Percentiles rank a stretch among this genome's conserved stretches.
phyloP scores from a whole-genome alignment of 2,329 filamentous ascomycete genomes.

The Dothistroma pini region DNA sequence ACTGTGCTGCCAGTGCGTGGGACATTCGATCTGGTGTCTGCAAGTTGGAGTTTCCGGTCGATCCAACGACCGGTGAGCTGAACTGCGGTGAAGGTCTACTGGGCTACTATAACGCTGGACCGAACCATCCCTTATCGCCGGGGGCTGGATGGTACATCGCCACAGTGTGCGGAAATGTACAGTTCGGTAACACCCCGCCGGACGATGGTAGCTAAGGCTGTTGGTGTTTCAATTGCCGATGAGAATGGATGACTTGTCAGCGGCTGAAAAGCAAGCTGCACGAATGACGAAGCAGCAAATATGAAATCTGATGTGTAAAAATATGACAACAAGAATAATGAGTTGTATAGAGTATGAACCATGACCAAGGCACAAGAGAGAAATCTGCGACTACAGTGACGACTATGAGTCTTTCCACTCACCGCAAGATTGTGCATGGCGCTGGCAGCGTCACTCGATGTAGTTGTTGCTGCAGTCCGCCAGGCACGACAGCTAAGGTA shows the following conservation, averaged over 20 bases:
- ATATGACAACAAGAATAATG: not conserved
- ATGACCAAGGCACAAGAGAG: not conserved
- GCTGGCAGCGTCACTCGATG: not conserved
- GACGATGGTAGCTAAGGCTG: constrained; percentile 31
- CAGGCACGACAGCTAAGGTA: too few species aligned
- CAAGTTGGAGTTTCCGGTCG: constrained; percentile 30
- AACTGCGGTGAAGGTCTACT: constrained; percentile 30
- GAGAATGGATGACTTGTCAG: not conserved
- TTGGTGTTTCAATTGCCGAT: not conserved
- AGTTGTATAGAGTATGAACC: not conserved
- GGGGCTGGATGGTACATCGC: constrained; percentile 31
- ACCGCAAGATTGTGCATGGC: not conserved
- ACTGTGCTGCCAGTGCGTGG: constrained; percentile 31
- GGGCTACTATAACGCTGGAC: constrained; percentile 31
- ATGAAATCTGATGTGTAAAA: not conserved
- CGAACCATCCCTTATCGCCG: constrained; percentile 31
- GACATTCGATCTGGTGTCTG: constrained; percentile 29
- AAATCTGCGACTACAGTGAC: not conserved
- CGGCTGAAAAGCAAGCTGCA: not conserved
- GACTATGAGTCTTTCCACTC: not conserved
- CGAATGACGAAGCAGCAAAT: not conserved
- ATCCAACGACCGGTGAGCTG: constrained; percentile 23
- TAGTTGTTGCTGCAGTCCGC: not conserved
- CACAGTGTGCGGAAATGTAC: constrained; percentile 28
- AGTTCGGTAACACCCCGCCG: constrained; percentile 26